phyloP scores from a whole-genome alignment of 2,329 filamentous ascomycete species.

The Byssoonygena ceratinophila region DNA sequence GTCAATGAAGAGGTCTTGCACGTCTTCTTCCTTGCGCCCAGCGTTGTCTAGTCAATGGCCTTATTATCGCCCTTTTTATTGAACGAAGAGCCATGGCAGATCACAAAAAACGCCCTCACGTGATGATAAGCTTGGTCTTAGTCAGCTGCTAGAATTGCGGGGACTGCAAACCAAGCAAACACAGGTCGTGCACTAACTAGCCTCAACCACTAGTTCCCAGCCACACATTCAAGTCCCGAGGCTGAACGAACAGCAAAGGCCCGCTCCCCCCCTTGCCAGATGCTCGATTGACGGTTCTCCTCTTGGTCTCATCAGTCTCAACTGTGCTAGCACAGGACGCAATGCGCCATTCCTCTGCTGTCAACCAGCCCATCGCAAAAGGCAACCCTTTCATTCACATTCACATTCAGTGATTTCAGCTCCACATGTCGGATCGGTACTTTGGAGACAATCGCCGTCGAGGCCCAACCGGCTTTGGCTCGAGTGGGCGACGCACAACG shows the following conservation, averaged over 20 bases:
- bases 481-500: slow-evolving; percentile 33
- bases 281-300: no score
- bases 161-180: slow-evolving; percentile 26
- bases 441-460: slow-evolving; percentile 31
- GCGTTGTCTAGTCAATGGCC: background rate
- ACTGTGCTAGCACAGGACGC: slow-evolving; percentile 17
- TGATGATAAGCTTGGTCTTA: slow-evolving; percentile 4
- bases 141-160: background rate
- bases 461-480: slow-evolving; percentile 34
- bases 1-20: no score
- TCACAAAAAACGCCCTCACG: slow-evolving; percentile 22
- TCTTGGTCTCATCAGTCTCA: background rate
- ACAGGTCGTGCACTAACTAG: background rate
- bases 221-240: slow-evolving; percentile 36
- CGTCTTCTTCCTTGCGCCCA: slow-evolving; percentile 12
- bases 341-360: slow-evolving; percentile 23
- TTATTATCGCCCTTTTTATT: background rate
- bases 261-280: no score
- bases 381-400: slow-evolving; percentile 18
- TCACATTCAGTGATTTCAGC: slow-evolving; percentile 19
- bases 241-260: slow-evolving; percentile 18
- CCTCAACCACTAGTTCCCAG: slow-evolving; percentile 22
- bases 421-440: slow-evolving; percentile 32
- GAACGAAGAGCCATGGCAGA: background rate
- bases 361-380: slow-evolving; percentile 4